These are phyloP conservation scores for Aspergillus heteromorphus DNA, from an alignment of 495 filamentous ascomycete genomes.

Conservation along the genomic window DNA sequence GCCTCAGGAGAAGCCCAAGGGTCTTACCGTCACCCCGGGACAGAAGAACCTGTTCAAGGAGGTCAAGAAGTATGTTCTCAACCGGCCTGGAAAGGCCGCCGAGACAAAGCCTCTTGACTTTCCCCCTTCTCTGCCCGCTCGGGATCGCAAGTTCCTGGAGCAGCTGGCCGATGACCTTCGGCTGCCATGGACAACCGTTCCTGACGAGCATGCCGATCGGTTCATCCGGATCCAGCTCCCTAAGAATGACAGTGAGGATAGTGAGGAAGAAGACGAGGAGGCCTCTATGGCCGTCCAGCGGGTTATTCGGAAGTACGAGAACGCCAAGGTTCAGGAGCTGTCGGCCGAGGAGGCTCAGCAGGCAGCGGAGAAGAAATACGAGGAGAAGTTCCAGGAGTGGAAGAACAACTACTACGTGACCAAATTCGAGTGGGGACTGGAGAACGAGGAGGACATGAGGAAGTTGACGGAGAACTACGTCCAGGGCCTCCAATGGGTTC, in stretches of 20 bases:
- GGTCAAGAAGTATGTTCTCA: conserved; percentile 75
- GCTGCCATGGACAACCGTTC: conserved; percentile 73
- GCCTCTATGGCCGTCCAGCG: conserved; percentile 74
- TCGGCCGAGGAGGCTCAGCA: conserved; percentile 71
- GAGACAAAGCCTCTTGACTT: conserved; percentile 59
- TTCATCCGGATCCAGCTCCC: conserved; percentile 73
- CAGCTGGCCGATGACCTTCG: conserved; percentile 78
- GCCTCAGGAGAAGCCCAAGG: conserved; percentile 54
- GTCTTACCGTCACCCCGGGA: conserved; percentile 65
- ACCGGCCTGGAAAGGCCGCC: conserved; percentile 43
- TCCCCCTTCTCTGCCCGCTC: conserved; percentile 66
- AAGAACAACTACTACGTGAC: conserved; percentile 84
- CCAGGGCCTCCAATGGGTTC: conserved; percentile 95
- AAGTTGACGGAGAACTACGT: conserved; percentile 94
- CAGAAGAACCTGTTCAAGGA: conserved; percentile 78
- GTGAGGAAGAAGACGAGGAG: conserved; percentile 75
- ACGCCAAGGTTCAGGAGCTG: conserved; percentile 76
- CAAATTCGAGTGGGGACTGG: conserved; percentile 89
- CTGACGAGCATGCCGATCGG: conserved; percentile 71
- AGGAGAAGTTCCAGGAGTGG: conserved; percentile 83
- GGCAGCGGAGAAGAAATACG: conserved; percentile 74
- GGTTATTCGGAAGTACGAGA: conserved; percentile 84
- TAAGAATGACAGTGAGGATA: conserved; percentile 48
- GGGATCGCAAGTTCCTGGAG: conserved; percentile 87
- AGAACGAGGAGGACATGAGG: conserved; percentile 74